These are phyloP conservation scores for Protostelium mycophagum DNA, from an alignment of 78 protist genomes.

Conservation along the genomic window DNA sequence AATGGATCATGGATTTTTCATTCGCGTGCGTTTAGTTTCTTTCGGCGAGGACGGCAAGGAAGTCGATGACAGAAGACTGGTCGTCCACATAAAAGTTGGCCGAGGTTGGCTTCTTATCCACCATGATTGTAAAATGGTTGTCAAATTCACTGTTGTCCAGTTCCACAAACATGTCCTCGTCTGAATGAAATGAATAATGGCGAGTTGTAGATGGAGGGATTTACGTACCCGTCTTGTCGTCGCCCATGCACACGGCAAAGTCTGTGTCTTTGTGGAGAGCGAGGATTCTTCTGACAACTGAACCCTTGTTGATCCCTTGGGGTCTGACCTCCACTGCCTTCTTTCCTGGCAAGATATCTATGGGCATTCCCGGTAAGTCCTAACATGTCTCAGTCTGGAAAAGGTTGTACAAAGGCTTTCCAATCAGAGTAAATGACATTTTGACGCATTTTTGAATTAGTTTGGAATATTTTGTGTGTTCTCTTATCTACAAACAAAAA, in stretches of 20 bases:
- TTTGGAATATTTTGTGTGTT: no score
- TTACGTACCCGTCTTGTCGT: constrained; percentile 34
- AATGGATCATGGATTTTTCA: no score
- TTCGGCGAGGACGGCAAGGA: background rate
- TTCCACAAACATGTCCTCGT: constrained; percentile 57
- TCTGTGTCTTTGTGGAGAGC: constrained; percentile 4
- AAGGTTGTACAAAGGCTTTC: no score
- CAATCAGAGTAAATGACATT: no score
- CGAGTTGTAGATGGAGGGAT: background rate
- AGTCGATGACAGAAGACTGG: background rate
- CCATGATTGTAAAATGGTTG: background rate
- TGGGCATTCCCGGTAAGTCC: constrained; percentile 8
- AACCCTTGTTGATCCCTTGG: constrained; percentile 49
- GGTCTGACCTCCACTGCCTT: constrained; percentile 60
- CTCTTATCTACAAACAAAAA: no score
- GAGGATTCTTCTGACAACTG: constrained; percentile 24
- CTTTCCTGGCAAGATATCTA: constrained; percentile 37
- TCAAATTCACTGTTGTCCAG: background rate
- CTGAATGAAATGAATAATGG: background rate
- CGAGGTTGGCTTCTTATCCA: background rate
- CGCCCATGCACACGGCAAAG: constrained; percentile 44
- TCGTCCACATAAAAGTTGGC: background rate
- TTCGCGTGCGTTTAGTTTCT: background rate
- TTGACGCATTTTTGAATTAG: no score
- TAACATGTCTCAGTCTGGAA: background rate